Evolutionary conservation across 176 grass and related monocot species (phyloP).

Genomic region (Melocanna baccifera): DNA sequence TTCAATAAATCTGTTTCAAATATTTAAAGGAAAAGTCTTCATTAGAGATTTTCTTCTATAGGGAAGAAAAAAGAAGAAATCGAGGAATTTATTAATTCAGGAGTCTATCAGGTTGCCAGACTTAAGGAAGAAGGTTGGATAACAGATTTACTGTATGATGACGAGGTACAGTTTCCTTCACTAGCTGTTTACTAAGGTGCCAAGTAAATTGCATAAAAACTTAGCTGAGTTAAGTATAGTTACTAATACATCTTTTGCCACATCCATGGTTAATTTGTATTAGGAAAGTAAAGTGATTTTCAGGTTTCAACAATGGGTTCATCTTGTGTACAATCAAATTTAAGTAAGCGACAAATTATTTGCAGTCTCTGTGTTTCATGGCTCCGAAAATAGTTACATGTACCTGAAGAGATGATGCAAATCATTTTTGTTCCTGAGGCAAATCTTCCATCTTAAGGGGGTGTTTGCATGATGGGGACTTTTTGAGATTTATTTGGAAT

Average conservation of each 20-base stretch:
- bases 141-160: constrained; percentile 92
- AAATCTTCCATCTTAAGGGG: background rate
- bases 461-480: background rate
- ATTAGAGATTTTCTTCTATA: constrained; percentile 41
- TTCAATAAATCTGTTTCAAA: constrained; percentile 30
- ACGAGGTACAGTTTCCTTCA: constrained; percentile 67
- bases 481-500: background rate
- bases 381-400: constrained; percentile 4
- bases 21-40: constrained; percentile 19
- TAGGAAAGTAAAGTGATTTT: constrained; percentile 6
- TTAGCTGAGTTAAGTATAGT: background rate
- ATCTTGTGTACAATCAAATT: background rate
- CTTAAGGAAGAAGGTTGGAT: constrained; percentile 98
- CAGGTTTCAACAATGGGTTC: background rate
- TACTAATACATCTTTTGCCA: background rate
- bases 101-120: constrained; percentile 91
- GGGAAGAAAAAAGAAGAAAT: constrained; percentile 93
- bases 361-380: background rate
- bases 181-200: constrained; percentile 15
- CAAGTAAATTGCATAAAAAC: constrained; percentile 4
- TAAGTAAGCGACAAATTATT: background rate
- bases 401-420: constrained; percentile 3
- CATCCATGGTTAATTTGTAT: background rate
- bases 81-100: constrained; percentile 83
- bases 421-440: background rate